Base-by-base conservation (phyloP, 2,329 filamentous ascomycete species). In the Fusarium subtropicale region DNA sequence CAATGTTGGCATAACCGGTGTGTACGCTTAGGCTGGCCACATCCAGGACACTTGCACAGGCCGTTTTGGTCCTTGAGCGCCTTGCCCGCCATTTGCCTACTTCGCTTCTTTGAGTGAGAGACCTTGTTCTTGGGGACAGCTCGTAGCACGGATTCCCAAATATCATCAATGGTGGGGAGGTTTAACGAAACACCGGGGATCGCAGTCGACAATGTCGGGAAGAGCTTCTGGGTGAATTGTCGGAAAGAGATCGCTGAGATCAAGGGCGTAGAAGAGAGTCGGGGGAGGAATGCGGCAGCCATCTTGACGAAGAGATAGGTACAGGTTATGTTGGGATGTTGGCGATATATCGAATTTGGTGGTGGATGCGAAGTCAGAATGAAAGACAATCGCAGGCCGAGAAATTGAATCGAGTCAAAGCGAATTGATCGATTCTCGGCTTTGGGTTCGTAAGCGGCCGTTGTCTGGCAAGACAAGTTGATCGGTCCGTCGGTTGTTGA, bases 61-160 rank as follows among this genome's bases (percentile, higher is more conserved):
- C 88, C 88, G 68, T 91, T 96, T 60, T 97, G 90, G 78, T 99
- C 96, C 82, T 97, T 92, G 74, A 99, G 81, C 45, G 90, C 95
- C 83, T 99, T 99, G 76, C 96, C 96, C 26, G 94, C 95, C 90
- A 98, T 92, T 78, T 97, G 94, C 75, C 97, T 89, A 77, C 94
- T 91, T 74, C 96, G 88, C 86, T 94, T 97, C 84, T 96, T 97
- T 85, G 93, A 93, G 80, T 99, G 93, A 42, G 95, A 97, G 34
- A 94, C 97, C 88, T 98, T 99, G 84, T 97, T 98, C 87, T 99
- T 99, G 7, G 96, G 96, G 18, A 98, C 96, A 2, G 96, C 96
- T 71, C 90, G 90, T 72, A 99, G 85, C 46, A 99, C 88, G 8
- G 92, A 94, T 73, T 97, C 95, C 95, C 95, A 98, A 75, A 99